phyloP scores from a whole-genome alignment of 2,329 filamentous ascomycete species.

The Thermoascus crustaceus region DNA sequence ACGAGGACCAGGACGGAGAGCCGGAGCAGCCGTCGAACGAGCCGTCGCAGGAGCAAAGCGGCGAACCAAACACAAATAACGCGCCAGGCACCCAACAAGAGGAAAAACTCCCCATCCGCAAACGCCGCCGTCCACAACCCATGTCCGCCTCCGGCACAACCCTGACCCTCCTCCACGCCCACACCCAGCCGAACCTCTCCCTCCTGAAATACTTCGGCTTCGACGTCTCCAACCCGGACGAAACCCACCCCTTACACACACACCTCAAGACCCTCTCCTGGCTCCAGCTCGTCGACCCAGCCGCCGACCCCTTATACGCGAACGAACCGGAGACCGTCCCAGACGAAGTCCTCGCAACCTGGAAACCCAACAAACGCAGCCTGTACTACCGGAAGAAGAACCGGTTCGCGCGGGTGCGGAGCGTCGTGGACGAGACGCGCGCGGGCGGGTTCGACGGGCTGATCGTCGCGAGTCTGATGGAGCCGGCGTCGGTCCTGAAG shows the following conservation, averaged over 20 bases:
- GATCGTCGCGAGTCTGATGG: conserved; percentile 73
- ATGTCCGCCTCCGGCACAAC: conserved; percentile 49
- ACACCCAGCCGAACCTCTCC: conserved; percentile 78
- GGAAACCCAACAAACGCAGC: conserved; percentile 76
- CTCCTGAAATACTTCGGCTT: conserved; percentile 85
- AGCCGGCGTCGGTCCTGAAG: conserved; percentile 65
- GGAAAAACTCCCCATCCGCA: conserved; percentile 14
- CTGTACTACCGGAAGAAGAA: conserved; percentile 84
- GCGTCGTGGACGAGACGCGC: conserved; percentile 66
- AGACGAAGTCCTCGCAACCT: conserved; percentile 54
- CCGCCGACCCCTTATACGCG: conserved; percentile 64
- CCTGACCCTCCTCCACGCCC: conserved; percentile 48
- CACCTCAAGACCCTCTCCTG: conserved; percentile 81
- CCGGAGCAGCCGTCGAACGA: conserved; percentile 12
- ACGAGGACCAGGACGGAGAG: background rate
- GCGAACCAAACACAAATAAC: conserved; percentile 8
- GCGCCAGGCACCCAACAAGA: conserved; percentile 6
- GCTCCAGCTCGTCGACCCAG: conserved; percentile 78
- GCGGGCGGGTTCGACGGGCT: conserved; percentile 75
- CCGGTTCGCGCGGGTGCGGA: conserved; percentile 64
- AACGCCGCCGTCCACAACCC: conserved; percentile 17
- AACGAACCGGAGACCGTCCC: conserved; percentile 54
- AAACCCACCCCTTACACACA: conserved; percentile 68
- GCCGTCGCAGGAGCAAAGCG: conserved; percentile 5
- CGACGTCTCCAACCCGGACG: conserved; percentile 57